Evolutionary conservation across 139 green algal genomes (phyloP).

Genomic region (Chloropicon primus): DNA sequence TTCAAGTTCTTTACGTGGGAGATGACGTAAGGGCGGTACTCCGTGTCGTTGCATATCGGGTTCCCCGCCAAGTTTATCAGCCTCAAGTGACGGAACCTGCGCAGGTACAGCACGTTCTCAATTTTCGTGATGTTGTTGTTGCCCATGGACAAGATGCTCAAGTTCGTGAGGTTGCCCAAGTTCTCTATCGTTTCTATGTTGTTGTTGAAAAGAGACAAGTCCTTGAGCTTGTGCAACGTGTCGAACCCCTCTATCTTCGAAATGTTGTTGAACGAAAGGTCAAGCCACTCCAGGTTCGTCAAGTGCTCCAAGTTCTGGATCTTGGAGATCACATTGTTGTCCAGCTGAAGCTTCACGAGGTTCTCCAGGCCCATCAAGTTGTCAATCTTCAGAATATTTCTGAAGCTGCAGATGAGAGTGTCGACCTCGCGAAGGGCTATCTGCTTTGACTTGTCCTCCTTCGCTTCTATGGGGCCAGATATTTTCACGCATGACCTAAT

Average conservation of each 20-base stretch:
- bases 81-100: constrained; percentile 51
- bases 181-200: constrained; percentile 38
- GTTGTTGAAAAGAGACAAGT: constrained; percentile 77
- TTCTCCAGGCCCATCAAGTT: constrained; percentile 50
- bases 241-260: constrained; percentile 56
- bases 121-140: constrained; percentile 54
- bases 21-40: constrained; percentile 58
- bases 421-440: constrained; percentile 44
- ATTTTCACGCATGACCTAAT: constrained; percentile 7
- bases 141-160: constrained; percentile 60
- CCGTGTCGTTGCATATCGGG: constrained; percentile 47
- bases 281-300: constrained; percentile 44
- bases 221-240: constrained; percentile 50
- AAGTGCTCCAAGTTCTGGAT: constrained; percentile 64
- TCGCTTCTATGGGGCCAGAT: constrained; percentile 21
- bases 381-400: constrained; percentile 31
- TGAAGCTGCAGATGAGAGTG: constrained; percentile 53
- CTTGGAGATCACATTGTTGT: constrained; percentile 64
- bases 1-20: constrained; percentile 57
- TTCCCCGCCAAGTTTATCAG: constrained; percentile 68
- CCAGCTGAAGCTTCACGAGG: constrained; percentile 66
- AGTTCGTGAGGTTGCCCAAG: constrained; percentile 39
- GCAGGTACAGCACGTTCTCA: constrained; percentile 57
- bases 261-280: constrained; percentile 81
- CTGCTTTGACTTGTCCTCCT: constrained; percentile 43